Evolutionary conservation across 2,329 filamentous ascomycete species (phyloP).

Genomic region (Aspergillus texensis): DNA sequence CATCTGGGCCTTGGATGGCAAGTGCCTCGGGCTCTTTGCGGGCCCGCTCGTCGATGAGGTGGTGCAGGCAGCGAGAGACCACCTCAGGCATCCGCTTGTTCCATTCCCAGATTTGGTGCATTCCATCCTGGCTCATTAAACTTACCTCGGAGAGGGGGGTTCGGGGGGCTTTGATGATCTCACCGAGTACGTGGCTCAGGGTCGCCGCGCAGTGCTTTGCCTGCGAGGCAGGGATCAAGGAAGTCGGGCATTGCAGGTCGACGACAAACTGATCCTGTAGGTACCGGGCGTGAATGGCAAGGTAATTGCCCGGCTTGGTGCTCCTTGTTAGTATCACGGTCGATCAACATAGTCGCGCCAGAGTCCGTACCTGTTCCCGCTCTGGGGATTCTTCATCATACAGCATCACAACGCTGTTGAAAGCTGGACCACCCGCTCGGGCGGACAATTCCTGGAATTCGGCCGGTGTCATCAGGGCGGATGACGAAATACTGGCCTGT

Average conservation of each 20-base stretch:
- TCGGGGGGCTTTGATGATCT: not conserved
- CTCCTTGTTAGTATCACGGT: not conserved
- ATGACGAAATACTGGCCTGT: not conserved
- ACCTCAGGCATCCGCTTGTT: not conserved
- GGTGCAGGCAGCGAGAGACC: not conserved
- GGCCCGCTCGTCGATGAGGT: not conserved
- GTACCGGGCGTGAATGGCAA: not conserved
- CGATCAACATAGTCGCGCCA: not conserved
- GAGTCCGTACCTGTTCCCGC: not conserved
- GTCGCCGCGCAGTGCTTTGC: not conserved
- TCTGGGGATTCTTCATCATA: not conserved
- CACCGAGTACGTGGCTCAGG: not conserved
- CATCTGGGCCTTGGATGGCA: conserved; percentile 9
- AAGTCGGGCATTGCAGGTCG: not conserved
- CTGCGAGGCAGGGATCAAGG: not conserved
- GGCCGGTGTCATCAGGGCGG: not conserved
- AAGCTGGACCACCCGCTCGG: not conserved
- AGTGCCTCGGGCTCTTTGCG: not conserved
- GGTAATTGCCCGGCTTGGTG: not conserved
- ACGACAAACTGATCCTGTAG: not conserved
- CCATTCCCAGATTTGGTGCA: not conserved
- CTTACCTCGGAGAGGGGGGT: not conserved
- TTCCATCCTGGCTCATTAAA: not conserved
- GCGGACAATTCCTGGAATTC: not conserved
- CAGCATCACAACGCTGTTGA: not conserved